A percentile compares a stretch with the other conserved stretches of the same genome.
Conservation (phyloP, 768 basidiomycete genomes). For the Boletus bicolor region DNA sequence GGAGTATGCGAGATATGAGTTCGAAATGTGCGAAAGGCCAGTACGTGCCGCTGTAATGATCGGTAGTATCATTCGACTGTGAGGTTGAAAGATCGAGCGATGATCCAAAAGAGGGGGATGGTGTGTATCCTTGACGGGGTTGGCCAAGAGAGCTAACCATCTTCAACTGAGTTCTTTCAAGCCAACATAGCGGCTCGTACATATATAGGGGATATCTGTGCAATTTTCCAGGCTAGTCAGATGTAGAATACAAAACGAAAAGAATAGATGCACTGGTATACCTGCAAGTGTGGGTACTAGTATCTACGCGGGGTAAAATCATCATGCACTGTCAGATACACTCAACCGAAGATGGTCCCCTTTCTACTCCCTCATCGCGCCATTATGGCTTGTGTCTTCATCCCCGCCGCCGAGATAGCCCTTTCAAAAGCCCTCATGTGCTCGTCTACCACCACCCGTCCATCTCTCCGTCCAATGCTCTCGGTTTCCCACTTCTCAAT, state of each 20-base stretch:
- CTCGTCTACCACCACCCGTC: conserved; percentile 70
- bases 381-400: conserved; percentile 81
- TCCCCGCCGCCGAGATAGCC: conserved; percentile 67
- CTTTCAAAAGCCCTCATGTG: conserved; percentile 73
- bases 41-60: too few species aligned
- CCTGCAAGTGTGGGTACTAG: conserved; percentile 11
- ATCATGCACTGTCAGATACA: conserved; percentile 3
- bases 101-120: too few species aligned
- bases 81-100: too few species aligned
- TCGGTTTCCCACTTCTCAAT: conserved; percentile 82
- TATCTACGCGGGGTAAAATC: conserved; percentile 8
- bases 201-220: neutral
- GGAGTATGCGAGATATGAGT: too few species aligned
- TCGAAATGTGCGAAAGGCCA: too few species aligned
- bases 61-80: too few species aligned
- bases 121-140: too few species aligned
- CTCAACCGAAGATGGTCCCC: neutral
- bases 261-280: conserved; percentile 19
- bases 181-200: neutral
- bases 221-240: neutral
- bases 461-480: conserved; percentile 46
- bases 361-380: conserved; percentile 46
- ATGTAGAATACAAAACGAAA: conserved; percentile 23
- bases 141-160: too few species aligned
- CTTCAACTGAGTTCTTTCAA: too few species aligned